Conservation (phyloP, 306 rosid genomes). For the Coriaria nepalensis region DNA sequence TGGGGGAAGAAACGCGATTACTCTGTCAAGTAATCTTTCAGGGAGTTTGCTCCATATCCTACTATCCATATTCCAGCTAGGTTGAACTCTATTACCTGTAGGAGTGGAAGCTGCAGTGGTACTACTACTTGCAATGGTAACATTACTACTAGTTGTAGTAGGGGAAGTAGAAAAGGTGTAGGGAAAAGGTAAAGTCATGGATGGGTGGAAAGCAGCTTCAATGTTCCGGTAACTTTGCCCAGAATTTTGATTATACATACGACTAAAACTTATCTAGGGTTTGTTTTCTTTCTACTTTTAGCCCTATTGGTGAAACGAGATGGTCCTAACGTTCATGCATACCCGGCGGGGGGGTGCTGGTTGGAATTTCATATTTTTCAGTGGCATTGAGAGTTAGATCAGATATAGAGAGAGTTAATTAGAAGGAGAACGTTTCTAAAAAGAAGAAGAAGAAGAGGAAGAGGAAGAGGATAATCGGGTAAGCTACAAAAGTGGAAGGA, state of each 20-base stretch:
- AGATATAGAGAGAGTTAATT: too few species aligned
- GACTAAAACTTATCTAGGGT: background rate
- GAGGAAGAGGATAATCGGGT: background rate
- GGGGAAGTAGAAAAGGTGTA: constrained; percentile 32
- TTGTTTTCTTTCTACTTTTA: background rate
- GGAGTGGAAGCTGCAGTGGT: constrained; percentile 7
- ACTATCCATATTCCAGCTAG: constrained; percentile 54
- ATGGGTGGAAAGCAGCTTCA: constrained; percentile 48
- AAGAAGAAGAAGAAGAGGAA: background rate
- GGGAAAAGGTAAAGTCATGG: constrained; percentile 44
- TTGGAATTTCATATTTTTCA: constrained; percentile 4
- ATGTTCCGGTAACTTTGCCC: constrained; percentile 7
- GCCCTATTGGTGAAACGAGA: too few species aligned
- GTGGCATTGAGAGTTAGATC: background rate
- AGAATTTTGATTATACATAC: too few species aligned
- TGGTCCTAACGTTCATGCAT: too few species aligned
- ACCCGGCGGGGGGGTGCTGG: background rate
- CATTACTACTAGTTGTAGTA: constrained; percentile 3
- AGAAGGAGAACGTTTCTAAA: too few species aligned
- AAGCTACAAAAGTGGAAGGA: background rate
- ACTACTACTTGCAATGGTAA: constrained; percentile 4
- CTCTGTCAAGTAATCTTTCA: constrained; percentile 53
- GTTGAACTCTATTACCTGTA: background rate
- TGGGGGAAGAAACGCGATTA: constrained; percentile 68
- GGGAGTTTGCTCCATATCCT: constrained; percentile 92